These are phyloP conservation scores for Pseudonectria buxi DNA, from an alignment of 2,329 filamentous ascomycete genomes.

Conservation along the genomic window DNA sequence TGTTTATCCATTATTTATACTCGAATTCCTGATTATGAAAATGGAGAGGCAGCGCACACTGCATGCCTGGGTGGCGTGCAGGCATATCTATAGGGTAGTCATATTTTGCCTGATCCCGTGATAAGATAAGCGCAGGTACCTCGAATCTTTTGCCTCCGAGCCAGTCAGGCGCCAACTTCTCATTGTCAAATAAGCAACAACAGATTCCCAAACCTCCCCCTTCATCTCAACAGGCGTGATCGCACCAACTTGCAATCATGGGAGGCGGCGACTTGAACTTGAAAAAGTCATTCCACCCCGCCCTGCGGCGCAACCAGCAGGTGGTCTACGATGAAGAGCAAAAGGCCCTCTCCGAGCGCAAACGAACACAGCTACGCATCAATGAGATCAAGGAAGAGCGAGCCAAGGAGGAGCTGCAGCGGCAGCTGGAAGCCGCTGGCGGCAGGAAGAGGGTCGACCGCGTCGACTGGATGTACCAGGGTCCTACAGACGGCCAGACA, in stretches of 20 bases:
- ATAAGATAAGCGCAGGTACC: too few species aligned
- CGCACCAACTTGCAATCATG: slow-evolving; percentile 52
- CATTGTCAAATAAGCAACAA: slow-evolving; percentile 11
- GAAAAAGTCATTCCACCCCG: slow-evolving; percentile 93
- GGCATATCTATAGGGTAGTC: too few species aligned
- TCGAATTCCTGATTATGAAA: too few species aligned
- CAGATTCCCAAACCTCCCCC: slow-evolving; percentile 1
- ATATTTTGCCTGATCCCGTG: too few species aligned
- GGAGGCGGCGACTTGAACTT: slow-evolving; percentile 92
- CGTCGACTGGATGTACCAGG: slow-evolving; percentile 98
- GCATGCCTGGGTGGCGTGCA: too few species aligned
- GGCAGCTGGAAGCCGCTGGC: slow-evolving; percentile 81
- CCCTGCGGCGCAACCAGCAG: slow-evolving; percentile 82
- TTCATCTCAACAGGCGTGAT: neutral
- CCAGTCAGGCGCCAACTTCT: neutral
- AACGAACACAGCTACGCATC: slow-evolving; percentile 82
- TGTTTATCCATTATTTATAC: too few species aligned
- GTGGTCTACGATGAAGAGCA: slow-evolving; percentile 88
- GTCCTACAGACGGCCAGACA: slow-evolving; percentile 69
- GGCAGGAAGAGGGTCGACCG: slow-evolving; percentile 72
- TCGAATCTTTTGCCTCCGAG: too few species aligned
- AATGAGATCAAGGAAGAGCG: slow-evolving; percentile 94
- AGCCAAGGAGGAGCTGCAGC: slow-evolving; percentile 83
- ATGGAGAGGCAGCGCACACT: too few species aligned
- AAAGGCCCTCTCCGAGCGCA: slow-evolving; percentile 88